Evolutionary conservation across 2,329 filamentous ascomycete genomes (phyloP).

Genomic region (Coniochaeta hoffmannii): DNA sequence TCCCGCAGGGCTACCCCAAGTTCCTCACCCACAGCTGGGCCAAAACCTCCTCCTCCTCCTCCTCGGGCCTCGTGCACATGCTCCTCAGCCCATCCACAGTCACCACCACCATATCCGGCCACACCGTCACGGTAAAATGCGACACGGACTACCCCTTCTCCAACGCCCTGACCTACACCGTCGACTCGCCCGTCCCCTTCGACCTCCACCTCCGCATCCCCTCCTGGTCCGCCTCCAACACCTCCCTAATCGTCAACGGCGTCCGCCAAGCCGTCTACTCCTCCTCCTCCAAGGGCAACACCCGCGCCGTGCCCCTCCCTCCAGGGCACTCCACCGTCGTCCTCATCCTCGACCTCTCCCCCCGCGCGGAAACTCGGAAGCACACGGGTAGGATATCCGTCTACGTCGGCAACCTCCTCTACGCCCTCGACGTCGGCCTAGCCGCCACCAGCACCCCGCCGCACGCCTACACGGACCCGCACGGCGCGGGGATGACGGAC

Average conservation of each 20-base stretch:
- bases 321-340: background rate
- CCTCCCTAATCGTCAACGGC: slow-evolving; percentile 16
- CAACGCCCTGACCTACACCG: slow-evolving; percentile 19
- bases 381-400: slow-evolving; percentile 5
- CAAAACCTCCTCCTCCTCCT: slow-evolving; percentile 13
- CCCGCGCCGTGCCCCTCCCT: slow-evolving; percentile 3
- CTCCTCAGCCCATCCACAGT: slow-evolving; percentile 39
- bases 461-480: slow-evolving; percentile 6
- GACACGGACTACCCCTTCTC: slow-evolving; percentile 38
- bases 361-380: slow-evolving; percentile 2
- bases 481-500: slow-evolving; percentile 1
- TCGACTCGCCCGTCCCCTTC: slow-evolving; percentile 18
- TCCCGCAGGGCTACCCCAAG: slow-evolving; percentile 46
- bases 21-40: slow-evolving; percentile 40
- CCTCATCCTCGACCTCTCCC: slow-evolving; percentile 1
- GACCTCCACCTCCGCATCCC: slow-evolving; percentile 22
- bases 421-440: slow-evolving; percentile 10
- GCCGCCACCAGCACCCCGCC: slow-evolving; percentile 7
- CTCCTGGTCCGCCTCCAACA: slow-evolving; percentile 12
- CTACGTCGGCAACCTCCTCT: slow-evolving; percentile 11
- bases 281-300: slow-evolving; percentile 6
- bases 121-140: slow-evolving; percentile 31
- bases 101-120: slow-evolving; percentile 23
- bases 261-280: slow-evolving; percentile 2
- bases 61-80: slow-evolving; percentile 39